Percentiles rank a stretch among this genome's conserved stretches.
phyloP scores from a whole-genome alignment of 2,329 filamentous ascomycete genomes.

The Gliomastix tumulicola region DNA sequence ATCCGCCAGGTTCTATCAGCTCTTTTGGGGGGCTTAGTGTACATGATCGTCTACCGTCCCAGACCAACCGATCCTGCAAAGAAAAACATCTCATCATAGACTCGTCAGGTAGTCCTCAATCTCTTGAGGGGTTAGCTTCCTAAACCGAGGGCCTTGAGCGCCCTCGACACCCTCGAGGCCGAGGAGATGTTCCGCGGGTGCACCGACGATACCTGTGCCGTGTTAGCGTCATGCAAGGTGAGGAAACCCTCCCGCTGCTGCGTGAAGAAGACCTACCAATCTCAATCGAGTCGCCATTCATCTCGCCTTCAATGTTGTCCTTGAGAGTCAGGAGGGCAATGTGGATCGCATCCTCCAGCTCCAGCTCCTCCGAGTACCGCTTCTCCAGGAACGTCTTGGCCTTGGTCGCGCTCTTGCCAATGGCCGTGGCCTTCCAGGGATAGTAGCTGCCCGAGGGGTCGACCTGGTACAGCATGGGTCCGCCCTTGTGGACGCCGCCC shows the following conservation, averaged over 20 bases:
- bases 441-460: slow-evolving; percentile 99
- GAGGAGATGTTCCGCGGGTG: slow-evolving; percentile 86
- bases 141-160: slow-evolving; percentile 78
- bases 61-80: too few relatives aligned
- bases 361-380: slow-evolving; percentile 93
- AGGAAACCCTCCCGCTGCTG: too few relatives aligned
- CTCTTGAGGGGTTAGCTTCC: slow-evolving; percentile 93
- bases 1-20: too few relatives aligned
- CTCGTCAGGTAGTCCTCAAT: slow-evolving; percentile 99
- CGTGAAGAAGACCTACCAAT: slow-evolving; percentile 60
- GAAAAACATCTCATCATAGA: slow-evolving; percentile 61
- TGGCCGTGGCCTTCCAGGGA: slow-evolving; percentile 98
- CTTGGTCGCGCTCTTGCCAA: slow-evolving; percentile 96
- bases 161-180: slow-evolving; percentile 87
- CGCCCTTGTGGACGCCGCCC: slow-evolving; percentile 89
- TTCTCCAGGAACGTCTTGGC: slow-evolving; percentile 99
- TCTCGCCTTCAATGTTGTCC: slow-evolving; percentile 98
- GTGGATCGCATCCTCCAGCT: slow-evolving; percentile 96
- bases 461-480: slow-evolving; percentile 96
- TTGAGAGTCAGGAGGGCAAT: slow-evolving; percentile 96
- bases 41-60: too few relatives aligned
- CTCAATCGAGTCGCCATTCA: slow-evolving; percentile 98
- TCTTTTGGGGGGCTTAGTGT: too few relatives aligned
- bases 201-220: slow-evolving; percentile 92
- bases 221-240: too few relatives aligned